These are phyloP conservation scores for Xylaria sp. DNA, from an alignment of 2,329 filamentous ascomycete genomes.

Conservation along the genomic window DNA sequence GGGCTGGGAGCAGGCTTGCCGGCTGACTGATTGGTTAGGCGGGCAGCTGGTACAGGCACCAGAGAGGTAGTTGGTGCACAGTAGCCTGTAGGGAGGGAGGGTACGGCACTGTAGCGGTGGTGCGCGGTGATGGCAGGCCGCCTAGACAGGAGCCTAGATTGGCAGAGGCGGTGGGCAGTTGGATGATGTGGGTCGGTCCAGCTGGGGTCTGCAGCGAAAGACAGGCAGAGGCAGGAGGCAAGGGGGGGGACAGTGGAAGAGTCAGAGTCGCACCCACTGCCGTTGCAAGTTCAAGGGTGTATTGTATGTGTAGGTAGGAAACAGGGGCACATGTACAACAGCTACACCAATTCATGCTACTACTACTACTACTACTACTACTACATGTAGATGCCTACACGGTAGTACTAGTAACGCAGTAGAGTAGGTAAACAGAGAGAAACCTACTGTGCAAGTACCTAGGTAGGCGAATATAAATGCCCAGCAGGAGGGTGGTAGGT, in stretches of 20 bases:
- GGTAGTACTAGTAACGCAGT: too few species aligned
- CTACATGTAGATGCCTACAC: not conserved
- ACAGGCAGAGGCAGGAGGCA: not conserved
- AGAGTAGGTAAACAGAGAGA: too few species aligned
- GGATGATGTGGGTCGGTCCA: constrained; percentile 16
- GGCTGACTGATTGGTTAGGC: constrained; percentile 18
- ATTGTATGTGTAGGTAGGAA: too few species aligned
- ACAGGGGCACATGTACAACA: not conserved
- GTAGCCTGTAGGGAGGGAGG: not conserved
- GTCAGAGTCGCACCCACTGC: constrained; percentile 11
- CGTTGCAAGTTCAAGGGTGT: constrained; percentile 9
- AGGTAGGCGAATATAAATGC: not conserved
- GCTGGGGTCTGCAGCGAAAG: constrained; percentile 5
- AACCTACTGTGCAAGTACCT: not conserved
- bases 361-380: too few species aligned
- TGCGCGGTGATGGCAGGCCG: constrained; percentile 16
- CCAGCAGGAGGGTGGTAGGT: not conserved
- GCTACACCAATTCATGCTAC: too few species aligned
- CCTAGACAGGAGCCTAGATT: constrained; percentile 18
- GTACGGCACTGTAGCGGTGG: constrained; percentile 6
- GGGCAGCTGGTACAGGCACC: not conserved
- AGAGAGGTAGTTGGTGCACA: too few species aligned
- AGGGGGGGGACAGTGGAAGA: constrained; percentile 10
- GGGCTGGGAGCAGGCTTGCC: constrained; percentile 33
- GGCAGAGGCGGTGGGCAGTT: constrained; percentile 20